Conservation (phyloP, 495 filamentous ascomycete genomes). For the Penicillium canescens region DNA sequence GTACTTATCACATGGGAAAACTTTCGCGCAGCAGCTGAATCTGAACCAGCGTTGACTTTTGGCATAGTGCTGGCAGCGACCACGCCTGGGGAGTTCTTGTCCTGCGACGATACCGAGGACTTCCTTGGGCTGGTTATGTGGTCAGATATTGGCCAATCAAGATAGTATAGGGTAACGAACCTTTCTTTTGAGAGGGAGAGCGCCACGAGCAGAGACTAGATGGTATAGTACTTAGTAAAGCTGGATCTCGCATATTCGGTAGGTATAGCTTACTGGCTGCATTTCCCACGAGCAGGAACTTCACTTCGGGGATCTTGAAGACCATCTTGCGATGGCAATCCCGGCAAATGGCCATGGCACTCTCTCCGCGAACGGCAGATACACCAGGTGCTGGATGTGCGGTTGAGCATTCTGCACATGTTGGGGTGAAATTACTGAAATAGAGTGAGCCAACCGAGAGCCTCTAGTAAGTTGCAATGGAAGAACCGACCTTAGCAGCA, state of each 20-base stretch:
- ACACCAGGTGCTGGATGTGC: conserved; percentile 63
- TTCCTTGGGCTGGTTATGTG: conserved; percentile 49
- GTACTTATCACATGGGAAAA: conserved; percentile 76
- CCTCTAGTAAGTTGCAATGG: neutral
- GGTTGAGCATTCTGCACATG: conserved; percentile 79
- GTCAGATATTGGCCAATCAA: neutral
- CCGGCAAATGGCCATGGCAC: conserved; percentile 74
- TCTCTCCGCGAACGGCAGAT: conserved; percentile 71
- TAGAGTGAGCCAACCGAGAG: neutral
- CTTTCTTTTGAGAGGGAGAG: conserved; percentile 56
- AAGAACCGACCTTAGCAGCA: conserved; percentile 69
- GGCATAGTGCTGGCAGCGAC: conserved; percentile 76
- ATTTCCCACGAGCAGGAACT: conserved; percentile 71
- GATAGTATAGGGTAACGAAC: conserved; percentile 18
- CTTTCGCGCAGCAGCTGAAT: conserved; percentile 64
- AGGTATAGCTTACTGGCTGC: conserved; percentile 40
- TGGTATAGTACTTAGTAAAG: conserved; percentile 20
- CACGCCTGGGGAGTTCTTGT: conserved; percentile 72
- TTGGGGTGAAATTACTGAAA: conserved; percentile 74
- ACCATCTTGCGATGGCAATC: conserved; percentile 81
- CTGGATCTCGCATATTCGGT: neutral
- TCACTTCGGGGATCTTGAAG: conserved; percentile 77
- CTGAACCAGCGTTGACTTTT: conserved; percentile 86
- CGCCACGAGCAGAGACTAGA: conserved; percentile 31
- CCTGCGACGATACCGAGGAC: conserved; percentile 78